Base-by-base conservation (phyloP, 176 grass and related monocot species). In the Phoenix dactylifera region DNA sequence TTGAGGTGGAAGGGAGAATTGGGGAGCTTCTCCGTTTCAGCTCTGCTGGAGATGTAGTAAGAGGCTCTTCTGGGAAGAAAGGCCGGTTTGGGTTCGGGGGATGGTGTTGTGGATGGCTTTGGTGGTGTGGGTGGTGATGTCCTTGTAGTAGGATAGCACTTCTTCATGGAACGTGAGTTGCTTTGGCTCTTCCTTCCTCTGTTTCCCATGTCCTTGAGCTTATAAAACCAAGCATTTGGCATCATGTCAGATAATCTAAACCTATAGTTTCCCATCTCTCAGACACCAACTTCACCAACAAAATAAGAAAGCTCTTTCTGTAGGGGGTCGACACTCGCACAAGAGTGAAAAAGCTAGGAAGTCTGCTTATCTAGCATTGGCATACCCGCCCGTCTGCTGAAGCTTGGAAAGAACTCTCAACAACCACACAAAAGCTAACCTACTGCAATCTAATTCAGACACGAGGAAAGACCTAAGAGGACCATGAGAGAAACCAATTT, bases 211-310 rank as follows among this genome's bases (percentile, higher is more conserved):
- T 83, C 84, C 4, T 78, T 86, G 20, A 97, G 72, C 83, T 88
- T 97, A 72, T 91, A 91, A 76, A 97, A 91, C 93, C 93, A 97
- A 23, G 81, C 84, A 78, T 97, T 91, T 6, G 93, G 93, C 50
- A 97, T 79, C 84, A 97, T 97, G 78, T 97, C 93, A 24, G 87
- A 91, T 16, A 97, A 26, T 56, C 78, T 77, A 73, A 97, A 97
- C 78, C 80, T 91, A 72, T 81, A 82, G 54, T 67, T 85, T 18
- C 81, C 93, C 93, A 97, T 95, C 59, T 24, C 26, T 5, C 0
- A 63, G 7, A 17, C 3, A 14, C 1, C 39, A 22, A 54, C 51
- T 28, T 26, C 64, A 53, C 15, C 49, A 18, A 53, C 16, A 39
- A 12, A 26, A 49, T 4, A 35, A 18, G n/a, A 44, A 14, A 44